Conservation (phyloP, 805 yeast genomes). For the Diddensiella caesifluorescens region DNA sequence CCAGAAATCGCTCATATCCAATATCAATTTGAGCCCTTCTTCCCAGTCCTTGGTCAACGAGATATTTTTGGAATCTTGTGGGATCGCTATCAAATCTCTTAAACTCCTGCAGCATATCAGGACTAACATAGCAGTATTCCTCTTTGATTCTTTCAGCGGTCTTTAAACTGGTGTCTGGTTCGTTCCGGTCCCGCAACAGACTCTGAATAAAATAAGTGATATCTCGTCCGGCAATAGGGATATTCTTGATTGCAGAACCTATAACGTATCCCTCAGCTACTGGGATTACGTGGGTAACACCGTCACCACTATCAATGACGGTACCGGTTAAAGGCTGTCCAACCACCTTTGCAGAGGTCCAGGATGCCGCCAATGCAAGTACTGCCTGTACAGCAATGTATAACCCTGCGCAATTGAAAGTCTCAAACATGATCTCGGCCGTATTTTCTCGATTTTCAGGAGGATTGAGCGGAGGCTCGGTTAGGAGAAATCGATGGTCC, state of each 20-base stretch:
- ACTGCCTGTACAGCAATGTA: slow-evolving; percentile 99
- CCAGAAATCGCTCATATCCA: slow-evolving; percentile 95
- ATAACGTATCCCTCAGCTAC: slow-evolving; percentile 99
- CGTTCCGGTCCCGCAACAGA: slow-evolving; percentile 93
- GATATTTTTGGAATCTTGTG: slow-evolving; percentile 78
- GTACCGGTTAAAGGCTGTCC: slow-evolving; percentile 97
- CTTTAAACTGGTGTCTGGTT: slow-evolving; percentile 83
- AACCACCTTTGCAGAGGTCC: slow-evolving; percentile 94
- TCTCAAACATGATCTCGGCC: slow-evolving; percentile 98
- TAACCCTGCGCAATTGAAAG: slow-evolving; percentile 96
- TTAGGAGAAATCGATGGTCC: slow-evolving; percentile 89
- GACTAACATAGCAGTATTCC: slow-evolving; percentile 94
- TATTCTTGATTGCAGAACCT: slow-evolving; percentile 94
- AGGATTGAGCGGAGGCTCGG: slow-evolving; percentile 99
- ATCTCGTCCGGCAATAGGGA: slow-evolving; percentile 98
- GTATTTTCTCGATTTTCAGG: slow-evolving; percentile 98
- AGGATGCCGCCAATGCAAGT: slow-evolving; percentile 94
- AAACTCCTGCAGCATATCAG: slow-evolving; percentile 95
- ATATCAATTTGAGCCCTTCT: slow-evolving; percentile 72
- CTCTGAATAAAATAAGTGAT: slow-evolving; percentile 91
- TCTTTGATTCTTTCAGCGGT: slow-evolving; percentile 97
- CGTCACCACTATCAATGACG: slow-evolving; percentile 97
- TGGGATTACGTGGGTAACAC: slow-evolving; percentile 96
- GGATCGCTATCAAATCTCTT: slow-evolving; percentile 91
- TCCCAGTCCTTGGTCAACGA: slow-evolving; percentile 72